Conservation (phyloP, 2,329 filamentous ascomycete genomes). For the Huntiella abstrusa region DNA sequence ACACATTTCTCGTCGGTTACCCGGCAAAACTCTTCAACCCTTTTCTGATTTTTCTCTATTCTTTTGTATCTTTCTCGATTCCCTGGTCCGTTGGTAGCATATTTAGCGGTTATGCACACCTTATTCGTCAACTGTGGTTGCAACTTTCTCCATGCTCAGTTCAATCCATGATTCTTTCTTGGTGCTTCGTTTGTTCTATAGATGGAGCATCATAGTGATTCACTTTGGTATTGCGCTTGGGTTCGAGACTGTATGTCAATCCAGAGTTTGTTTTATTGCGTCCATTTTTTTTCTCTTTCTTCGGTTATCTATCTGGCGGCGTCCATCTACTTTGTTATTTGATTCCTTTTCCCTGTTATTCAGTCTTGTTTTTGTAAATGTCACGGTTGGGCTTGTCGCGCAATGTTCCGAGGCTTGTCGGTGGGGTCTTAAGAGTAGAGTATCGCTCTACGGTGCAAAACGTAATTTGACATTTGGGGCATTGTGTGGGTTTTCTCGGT, state of each 20-base stretch:
- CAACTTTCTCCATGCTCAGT: background rate
- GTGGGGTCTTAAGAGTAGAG: no score
- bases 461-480: no score
- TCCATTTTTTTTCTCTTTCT: slow-evolving; percentile 8
- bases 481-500: no score
- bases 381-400: no score
- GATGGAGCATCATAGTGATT: no score
- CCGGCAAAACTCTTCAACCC: slow-evolving; percentile 1
- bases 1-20: slow-evolving; percentile 8
- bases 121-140: background rate
- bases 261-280: background rate
- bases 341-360: slow-evolving; percentile 1
- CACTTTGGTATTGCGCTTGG: no score
- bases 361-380: background rate
- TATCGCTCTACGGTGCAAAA: no score
- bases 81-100: slow-evolving; percentile 9
- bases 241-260: no score
- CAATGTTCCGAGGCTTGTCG: no score
- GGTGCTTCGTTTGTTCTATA: slow-evolving; percentile 3
- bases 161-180: slow-evolving; percentile 2
- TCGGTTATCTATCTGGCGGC: slow-evolving; percentile 7
- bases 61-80: slow-evolving; percentile 10
- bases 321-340: slow-evolving; percentile 9
- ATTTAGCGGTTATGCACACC: slow-evolving; percentile 7
- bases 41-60: slow-evolving; percentile 2